phyloP scores from a whole-genome alignment of 768 basidiomycete genomes.

The Boletales sp. region DNA sequence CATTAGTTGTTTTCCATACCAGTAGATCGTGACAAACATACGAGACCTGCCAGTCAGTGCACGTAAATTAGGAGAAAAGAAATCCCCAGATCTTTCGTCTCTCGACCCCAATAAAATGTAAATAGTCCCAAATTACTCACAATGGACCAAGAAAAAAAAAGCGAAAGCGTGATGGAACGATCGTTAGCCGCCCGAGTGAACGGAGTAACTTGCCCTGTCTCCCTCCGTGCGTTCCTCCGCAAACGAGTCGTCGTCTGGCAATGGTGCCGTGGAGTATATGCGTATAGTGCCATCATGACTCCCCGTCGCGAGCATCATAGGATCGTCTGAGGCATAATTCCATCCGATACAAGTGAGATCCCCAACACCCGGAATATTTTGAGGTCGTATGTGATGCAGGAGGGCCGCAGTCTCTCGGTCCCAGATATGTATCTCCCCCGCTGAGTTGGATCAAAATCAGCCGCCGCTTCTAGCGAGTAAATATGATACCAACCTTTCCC shows the following conservation, averaged over 20 bases:
- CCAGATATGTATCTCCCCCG: constrained; percentile 84
- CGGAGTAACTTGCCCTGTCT: constrained; percentile 20
- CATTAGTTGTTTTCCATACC: constrained; percentile 24
- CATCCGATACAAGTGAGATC: constrained; percentile 80
- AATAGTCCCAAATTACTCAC: constrained; percentile 3
- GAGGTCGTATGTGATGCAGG: constrained; percentile 66
- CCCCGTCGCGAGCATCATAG: constrained; percentile 63
- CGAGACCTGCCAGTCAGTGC: constrained; percentile 9
- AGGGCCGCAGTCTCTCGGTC: constrained; percentile 75
- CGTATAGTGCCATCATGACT: constrained; percentile 73
- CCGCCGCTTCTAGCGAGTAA: not conserved
- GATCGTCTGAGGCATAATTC: constrained; percentile 59
- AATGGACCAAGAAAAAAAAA: not conserved
- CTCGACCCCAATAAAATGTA: constrained; percentile 12
- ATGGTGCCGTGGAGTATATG: constrained; percentile 57
- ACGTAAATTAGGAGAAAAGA: constrained; percentile 21
- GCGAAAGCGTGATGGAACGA: constrained; percentile 2
- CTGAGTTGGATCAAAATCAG: constrained; percentile 34
- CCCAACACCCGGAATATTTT: constrained; percentile 44
- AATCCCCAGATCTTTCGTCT: not conserved
- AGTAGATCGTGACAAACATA: constrained; percentile 14
- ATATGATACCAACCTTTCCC: constrained; percentile 53
- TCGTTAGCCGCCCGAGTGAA: constrained; percentile 26
- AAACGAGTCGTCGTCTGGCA: constrained; percentile 25
- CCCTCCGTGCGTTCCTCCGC: constrained; percentile 22